Conservation (phyloP, 2,329 filamentous ascomycete genomes). For the Orbilia brochopaga region DNA sequence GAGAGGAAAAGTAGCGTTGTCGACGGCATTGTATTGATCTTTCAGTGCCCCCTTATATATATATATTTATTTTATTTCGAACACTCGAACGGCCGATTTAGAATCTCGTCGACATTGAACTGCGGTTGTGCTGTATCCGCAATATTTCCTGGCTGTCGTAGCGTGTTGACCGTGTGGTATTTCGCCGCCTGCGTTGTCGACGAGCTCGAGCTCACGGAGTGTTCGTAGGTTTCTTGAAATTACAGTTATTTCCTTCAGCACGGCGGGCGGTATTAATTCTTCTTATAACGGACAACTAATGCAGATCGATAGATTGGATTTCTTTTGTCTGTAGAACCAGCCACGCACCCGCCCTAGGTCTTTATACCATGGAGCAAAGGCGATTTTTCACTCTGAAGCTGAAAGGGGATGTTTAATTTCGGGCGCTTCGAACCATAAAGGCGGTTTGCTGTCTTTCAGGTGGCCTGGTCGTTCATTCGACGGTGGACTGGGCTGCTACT, state of each 20-base stretch:
- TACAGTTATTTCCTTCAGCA: neutral
- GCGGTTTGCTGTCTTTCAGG: slow-evolving; percentile 3
- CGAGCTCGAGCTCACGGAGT: neutral
- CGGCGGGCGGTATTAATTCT: neutral
- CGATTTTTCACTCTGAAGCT: neutral
- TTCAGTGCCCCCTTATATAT: neutral
- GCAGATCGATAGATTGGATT: too few species aligned
- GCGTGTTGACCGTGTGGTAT: neutral
- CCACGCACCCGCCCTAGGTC: neutral
- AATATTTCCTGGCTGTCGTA: neutral
- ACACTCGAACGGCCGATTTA: neutral
- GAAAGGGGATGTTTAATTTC: slow-evolving; percentile 5
- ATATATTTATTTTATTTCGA: neutral
- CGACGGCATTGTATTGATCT: slow-evolving; percentile 19
- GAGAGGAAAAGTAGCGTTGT: slow-evolving; percentile 27
- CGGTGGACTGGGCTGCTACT: neutral
- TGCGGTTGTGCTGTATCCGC: neutral
- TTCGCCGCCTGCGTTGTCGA: neutral
- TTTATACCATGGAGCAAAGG: slow-evolving; percentile 5
- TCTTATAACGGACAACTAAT: too few species aligned
- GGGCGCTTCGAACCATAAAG: neutral
- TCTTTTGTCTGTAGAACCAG: neutral
- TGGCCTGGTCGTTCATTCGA: neutral
- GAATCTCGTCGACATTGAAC: neutral
- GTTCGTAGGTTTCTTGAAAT: neutral